Conservation (phyloP, 495 filamentous ascomycete species). For the Ramalina intermedia region DNA sequence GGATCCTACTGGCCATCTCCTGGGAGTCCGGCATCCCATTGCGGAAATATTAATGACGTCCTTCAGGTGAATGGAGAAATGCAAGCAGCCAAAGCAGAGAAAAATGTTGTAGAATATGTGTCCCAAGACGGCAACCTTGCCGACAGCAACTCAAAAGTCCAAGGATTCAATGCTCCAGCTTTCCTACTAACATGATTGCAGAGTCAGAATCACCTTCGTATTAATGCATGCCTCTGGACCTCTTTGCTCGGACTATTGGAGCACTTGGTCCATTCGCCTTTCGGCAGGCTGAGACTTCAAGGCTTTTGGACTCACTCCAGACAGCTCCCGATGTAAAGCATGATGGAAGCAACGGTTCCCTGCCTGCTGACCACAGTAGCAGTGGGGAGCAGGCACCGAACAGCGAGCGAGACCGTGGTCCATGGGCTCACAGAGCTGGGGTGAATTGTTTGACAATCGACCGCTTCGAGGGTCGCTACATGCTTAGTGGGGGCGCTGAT, state of each 20-base stretch:
- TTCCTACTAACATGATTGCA: too few species aligned
- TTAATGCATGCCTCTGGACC: slow-evolving; percentile 67
- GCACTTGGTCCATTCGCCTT: slow-evolving; percentile 43
- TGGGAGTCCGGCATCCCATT: not conserved
- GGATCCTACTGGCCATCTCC: not conserved
- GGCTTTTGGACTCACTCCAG: slow-evolving; percentile 45
- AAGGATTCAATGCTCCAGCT: too few species aligned
- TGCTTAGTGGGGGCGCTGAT: slow-evolving; percentile 73
- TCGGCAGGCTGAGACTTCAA: slow-evolving; percentile 45
- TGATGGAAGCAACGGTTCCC: slow-evolving; percentile 37
- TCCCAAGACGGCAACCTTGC: too few species aligned
- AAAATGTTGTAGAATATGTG: too few species aligned
- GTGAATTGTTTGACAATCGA: slow-evolving; percentile 66
- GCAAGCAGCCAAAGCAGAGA: too few species aligned
- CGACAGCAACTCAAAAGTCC: too few species aligned
- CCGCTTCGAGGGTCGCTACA: slow-evolving; percentile 61
- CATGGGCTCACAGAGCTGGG: slow-evolving; percentile 56
- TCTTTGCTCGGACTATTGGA: slow-evolving; percentile 59
- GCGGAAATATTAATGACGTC: not conserved
- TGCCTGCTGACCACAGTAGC: not conserved
- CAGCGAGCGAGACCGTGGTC: slow-evolving; percentile 13
- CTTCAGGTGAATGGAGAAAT: not conserved
- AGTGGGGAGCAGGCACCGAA: slow-evolving; percentile 5
- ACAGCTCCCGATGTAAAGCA: slow-evolving; percentile 52
- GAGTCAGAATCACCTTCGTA: too few species aligned